Evolutionary conservation across 768 basidiomycete genomes (phyloP), one percentile per base, ranked within the genome.

Genomic region (Sporobolomyces phaffii): DNA sequence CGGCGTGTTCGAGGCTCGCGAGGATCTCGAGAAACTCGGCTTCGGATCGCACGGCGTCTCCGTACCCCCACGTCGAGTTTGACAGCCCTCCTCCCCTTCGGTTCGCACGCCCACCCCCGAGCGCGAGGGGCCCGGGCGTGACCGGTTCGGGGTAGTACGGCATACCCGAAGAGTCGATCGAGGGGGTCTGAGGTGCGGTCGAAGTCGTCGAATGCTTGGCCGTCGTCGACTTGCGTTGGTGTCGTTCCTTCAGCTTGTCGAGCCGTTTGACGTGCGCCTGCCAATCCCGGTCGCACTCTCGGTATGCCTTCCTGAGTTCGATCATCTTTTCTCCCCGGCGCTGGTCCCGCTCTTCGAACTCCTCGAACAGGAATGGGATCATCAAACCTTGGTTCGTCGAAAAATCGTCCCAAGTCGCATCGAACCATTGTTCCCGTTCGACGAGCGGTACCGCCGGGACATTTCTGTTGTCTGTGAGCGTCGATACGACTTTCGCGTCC

Each of bases 11-110:
- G 44, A 96, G 80, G 74, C 87, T 90, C n/a, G 90, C 90, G 63
- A 98, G 88, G 75, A 98, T 91, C 78, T 92, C 91, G 74, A 96
- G 90, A 85, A 96, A 92, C 80, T 97, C 94, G 62, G 94, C 82
- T 78, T 97, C 93, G 22, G 92, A 91, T 6, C 91, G 87, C 20
- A 92, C 92, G 18, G 90, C 86, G 77, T 96, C 93, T 31, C 90
- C 90, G 64, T 70, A 72, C 2, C 70, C 73, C 29, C 67, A 54
- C 2, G 43, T 36, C 6, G 59, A 61, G 24, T 38, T 47, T 3
- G 26, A 26, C 14, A 43, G 51, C 22, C 41, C 59, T 11, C 47
- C 73, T 29, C 49, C 60, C 18, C 77, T 63, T 13, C 78, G 73
- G 50, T 75, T 77, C 8, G 73, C 73, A 8, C 78, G 73, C 1